These are phyloP conservation scores for Coemansia sp. DNA, from an alignment of 192 early-diverging fungal genomes.

Conservation along the genomic window DNA sequence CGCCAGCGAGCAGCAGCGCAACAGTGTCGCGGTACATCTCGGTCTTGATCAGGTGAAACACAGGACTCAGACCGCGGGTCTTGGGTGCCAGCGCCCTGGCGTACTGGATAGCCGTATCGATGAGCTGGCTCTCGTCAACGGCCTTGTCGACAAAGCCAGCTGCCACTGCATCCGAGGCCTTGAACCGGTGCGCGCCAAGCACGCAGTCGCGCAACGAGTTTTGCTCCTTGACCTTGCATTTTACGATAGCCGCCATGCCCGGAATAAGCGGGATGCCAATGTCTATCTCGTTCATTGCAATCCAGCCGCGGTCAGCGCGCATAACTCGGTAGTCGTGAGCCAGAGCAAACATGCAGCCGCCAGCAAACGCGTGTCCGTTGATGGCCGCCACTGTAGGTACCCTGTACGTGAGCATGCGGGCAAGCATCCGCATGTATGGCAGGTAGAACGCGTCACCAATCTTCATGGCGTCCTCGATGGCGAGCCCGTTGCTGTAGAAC, in stretches of 20 bases:
- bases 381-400: slow-evolving; percentile 73
- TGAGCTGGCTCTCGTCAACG: slow-evolving; percentile 51
- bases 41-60: slow-evolving; percentile 61
- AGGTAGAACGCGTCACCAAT: slow-evolving; percentile 50
- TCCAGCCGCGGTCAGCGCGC: slow-evolving; percentile 69
- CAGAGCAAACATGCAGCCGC: slow-evolving; percentile 62
- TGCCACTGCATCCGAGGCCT: slow-evolving; percentile 59
- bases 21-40: slow-evolving; percentile 63
- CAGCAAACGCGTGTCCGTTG: slow-evolving; percentile 81
- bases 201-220: slow-evolving; percentile 62
- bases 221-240: slow-evolving; percentile 58
- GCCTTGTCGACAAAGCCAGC: slow-evolving; percentile 60
- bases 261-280: slow-evolving; percentile 62
- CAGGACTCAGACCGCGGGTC: slow-evolving; percentile 54
- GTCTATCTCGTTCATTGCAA: slow-evolving; percentile 79
- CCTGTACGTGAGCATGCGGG: slow-evolving; percentile 60
- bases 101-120: slow-evolving; percentile 55
- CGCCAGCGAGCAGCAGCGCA: slow-evolving; percentile 28
- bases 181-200: slow-evolving; percentile 60
- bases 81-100: slow-evolving; percentile 57
- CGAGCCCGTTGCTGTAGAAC: slow-evolving; percentile 73
- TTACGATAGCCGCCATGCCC: slow-evolving; percentile 68
- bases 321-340: slow-evolving; percentile 70
- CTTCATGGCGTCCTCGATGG: slow-evolving; percentile 53
- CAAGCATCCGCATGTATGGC: slow-evolving; percentile 57